Percentiles rank a stretch among this genome's conserved stretches.
phyloP scores from a whole-genome alignment of 179 eudicot species.

The Actinidia arguta region DNA sequence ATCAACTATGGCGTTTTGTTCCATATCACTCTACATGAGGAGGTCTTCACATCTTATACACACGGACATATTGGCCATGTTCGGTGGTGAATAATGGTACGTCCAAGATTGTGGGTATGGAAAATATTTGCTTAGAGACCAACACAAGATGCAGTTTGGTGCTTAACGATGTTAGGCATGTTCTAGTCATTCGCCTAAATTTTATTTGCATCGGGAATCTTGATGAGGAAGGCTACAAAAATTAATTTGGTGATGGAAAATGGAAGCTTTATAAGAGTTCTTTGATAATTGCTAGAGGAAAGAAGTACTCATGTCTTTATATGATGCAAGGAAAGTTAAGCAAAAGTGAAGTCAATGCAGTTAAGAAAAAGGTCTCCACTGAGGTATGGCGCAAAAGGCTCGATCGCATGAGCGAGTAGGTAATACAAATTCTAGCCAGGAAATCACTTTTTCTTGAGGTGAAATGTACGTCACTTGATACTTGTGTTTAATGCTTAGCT shows the following conservation, averaged over 20 bases:
- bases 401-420: too few species aligned
- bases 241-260: not conserved
- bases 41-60: not conserved
- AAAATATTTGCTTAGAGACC: too few species aligned
- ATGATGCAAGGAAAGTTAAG: not conserved
- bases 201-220: not conserved
- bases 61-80: not conserved
- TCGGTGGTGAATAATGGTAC: too few species aligned
- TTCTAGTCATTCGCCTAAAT: not conserved
- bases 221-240: slow-evolving; percentile 2
- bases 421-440: not conserved
- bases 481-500: not conserved
- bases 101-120: too few species aligned
- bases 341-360: not conserved
- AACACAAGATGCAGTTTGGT: too few species aligned
- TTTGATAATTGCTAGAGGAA: slow-evolving; percentile 8
- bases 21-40: not conserved
- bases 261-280: slow-evolving; percentile 10
- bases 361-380: not conserved
- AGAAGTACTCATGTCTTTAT: not conserved
- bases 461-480: not conserved
- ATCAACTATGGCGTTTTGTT: not conserved
- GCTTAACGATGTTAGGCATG: not conserved
- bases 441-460: not conserved
- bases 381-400: not conserved